Conservation (phyloP, 2,329 filamentous ascomycete genomes). For the Diaporthe sp. region DNA sequence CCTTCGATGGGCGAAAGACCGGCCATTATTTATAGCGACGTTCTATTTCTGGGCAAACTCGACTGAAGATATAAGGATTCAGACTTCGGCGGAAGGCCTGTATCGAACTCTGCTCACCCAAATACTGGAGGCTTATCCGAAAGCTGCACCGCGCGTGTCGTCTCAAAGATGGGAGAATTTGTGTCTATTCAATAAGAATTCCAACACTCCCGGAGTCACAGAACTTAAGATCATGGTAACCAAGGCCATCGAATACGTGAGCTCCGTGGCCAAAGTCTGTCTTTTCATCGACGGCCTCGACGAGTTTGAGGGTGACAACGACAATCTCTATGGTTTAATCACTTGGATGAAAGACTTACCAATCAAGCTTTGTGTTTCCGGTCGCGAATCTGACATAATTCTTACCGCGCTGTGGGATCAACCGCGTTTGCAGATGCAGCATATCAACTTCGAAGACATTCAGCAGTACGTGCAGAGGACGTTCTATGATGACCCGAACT, state of each 20-base stretch:
- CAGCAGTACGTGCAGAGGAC: neutral
- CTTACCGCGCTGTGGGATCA: neutral
- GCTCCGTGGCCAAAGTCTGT: neutral
- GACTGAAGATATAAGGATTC: neutral
- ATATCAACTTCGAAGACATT: neutral
- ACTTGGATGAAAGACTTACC: neutral
- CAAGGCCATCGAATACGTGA: neutral
- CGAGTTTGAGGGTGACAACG: neutral
- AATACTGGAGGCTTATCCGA: neutral
- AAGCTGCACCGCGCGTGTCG: neutral
- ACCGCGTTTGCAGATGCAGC: neutral
- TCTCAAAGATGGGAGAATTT: neutral
- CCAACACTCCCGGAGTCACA: neutral
- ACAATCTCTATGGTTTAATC: neutral
- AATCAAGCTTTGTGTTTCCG: neutral
- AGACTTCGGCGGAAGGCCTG: neutral
- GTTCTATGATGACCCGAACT: neutral
- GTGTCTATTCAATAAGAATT: neutral
- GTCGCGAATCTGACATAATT: neutral
- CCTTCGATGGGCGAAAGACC: neutral
- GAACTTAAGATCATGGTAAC: neutral
- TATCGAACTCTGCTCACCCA: neutral
- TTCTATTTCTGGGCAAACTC: slow-evolving; percentile 5
- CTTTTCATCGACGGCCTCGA: neutral
- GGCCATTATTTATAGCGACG: neutral